These are phyloP conservation scores for Suillus bovinus DNA, from an alignment of 768 basidiomycete species.

Conservation along the genomic window DNA sequence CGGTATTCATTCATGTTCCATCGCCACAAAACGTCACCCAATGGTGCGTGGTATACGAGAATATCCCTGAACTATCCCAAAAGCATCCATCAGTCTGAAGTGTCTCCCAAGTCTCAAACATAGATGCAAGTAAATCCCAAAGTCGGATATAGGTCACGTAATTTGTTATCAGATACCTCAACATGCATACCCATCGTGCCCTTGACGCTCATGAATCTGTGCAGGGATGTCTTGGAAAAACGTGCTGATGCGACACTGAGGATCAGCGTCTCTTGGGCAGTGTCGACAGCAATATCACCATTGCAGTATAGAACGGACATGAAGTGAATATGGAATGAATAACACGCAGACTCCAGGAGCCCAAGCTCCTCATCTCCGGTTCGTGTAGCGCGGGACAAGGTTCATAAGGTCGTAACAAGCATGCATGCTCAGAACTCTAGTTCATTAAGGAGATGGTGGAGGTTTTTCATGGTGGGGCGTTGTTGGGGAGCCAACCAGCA, in stretches of 20 bases:
- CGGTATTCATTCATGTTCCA: background rate
- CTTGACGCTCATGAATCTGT: background rate
- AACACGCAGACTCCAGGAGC: background rate
- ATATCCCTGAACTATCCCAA: too few species aligned
- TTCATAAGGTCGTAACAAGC: background rate
- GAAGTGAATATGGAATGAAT: background rate
- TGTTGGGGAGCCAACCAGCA: constrained; percentile 20
- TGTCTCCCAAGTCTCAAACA: too few species aligned
- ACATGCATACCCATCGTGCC: background rate
- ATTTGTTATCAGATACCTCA: background rate
- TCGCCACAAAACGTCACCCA: background rate
- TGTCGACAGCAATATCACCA: background rate
- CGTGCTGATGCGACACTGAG: background rate
- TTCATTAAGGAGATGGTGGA: background rate
- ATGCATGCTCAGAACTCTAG: background rate
- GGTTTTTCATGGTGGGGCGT: background rate
- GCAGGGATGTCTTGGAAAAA: background rate
- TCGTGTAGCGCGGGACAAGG: background rate
- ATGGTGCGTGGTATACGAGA: too few species aligned
- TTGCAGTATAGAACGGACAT: background rate
- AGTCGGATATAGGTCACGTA: background rate
- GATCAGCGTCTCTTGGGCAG: background rate
- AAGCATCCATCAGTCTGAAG: too few species aligned
- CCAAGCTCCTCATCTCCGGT: constrained; percentile 3
- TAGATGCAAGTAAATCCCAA: too few species aligned